A percentile compares a stretch with the other conserved stretches of the same genome.
These are phyloP conservation scores for Acanthochlamys bracteata DNA, from an alignment of 106 monocot species.

Conservation along the genomic window DNA sequence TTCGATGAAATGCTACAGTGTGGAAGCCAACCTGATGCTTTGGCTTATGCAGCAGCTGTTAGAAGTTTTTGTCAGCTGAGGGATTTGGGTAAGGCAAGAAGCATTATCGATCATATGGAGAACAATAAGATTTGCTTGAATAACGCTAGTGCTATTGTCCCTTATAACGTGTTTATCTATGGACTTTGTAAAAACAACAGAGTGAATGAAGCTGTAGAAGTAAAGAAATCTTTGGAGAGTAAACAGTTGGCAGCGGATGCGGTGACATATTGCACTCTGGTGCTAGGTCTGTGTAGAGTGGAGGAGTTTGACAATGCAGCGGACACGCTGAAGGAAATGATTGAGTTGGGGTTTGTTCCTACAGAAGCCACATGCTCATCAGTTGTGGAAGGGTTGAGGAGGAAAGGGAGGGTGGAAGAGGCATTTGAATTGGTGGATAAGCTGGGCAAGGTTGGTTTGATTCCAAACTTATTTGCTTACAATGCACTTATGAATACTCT, in stretches of 20 bases:
- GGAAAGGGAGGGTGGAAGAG: slow-evolving; percentile 43
- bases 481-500: slow-evolving; percentile 83
- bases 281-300: slow-evolving; percentile 54
- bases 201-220: slow-evolving; percentile 42
- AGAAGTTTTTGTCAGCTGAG: slow-evolving; percentile 65
- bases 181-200: slow-evolving; percentile 65
- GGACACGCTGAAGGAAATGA: slow-evolving; percentile 55
- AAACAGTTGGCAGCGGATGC: slow-evolving; percentile 53
- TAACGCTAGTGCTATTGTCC: slow-evolving; percentile 33
- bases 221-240: slow-evolving; percentile 41
- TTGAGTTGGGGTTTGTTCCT: slow-evolving; percentile 43
- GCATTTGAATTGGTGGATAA: slow-evolving; percentile 58
- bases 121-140: slow-evolving; percentile 9
- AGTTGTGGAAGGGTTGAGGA: slow-evolving; percentile 66
- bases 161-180: slow-evolving; percentile 77
- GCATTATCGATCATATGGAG: slow-evolving; percentile 42
- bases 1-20: slow-evolving; percentile 28
- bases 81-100: slow-evolving; percentile 42
- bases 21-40: slow-evolving; percentile 31
- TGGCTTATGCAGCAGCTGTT: slow-evolving; percentile 46
- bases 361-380: slow-evolving; percentile 52
- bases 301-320: slow-evolving; percentile 36
- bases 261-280: slow-evolving; percentile 71
- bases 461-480: slow-evolving; percentile 78
- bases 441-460: slow-evolving; percentile 47